A percentile compares a stretch with the other conserved stretches of the same genome.
Conservation (phyloP, 495 filamentous ascomycete genomes). For the Hyaloscypha bicolor region DNA sequence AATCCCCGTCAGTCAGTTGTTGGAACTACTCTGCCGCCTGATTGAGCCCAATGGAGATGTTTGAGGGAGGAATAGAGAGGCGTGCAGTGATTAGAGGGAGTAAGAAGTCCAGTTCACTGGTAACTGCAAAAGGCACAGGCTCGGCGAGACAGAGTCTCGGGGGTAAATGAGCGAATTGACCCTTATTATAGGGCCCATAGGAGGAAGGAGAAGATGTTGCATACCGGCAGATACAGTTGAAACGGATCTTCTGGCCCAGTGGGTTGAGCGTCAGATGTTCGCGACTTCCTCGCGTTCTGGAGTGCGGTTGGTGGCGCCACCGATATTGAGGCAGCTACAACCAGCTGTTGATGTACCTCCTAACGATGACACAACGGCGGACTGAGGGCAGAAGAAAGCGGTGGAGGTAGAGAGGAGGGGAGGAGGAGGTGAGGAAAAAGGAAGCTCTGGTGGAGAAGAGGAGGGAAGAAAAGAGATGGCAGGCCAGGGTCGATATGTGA, state of each 20-base stretch:
- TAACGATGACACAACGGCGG: background rate
- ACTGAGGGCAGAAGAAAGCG: background rate
- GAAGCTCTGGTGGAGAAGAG: conserved; percentile 2
- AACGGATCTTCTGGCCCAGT: background rate
- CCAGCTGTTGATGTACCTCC: background rate
- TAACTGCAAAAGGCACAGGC: background rate
- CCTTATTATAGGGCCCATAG: conserved; percentile 7
- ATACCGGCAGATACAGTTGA: conserved; percentile 1
- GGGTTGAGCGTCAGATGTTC: background rate
- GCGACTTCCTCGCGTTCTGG: background rate
- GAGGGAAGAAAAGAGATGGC: conserved; percentile 2
- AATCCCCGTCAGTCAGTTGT: background rate
- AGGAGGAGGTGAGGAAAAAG: background rate
- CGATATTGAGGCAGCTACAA: conserved; percentile 1
- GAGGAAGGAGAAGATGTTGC: background rate
- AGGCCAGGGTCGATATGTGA: background rate
- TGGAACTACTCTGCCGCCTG: background rate
- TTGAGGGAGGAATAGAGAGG: background rate
- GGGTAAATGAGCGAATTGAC: conserved; percentile 24
- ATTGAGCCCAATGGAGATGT: background rate
- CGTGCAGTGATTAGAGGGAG: background rate
- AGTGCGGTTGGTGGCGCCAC: background rate
- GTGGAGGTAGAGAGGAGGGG: background rate
- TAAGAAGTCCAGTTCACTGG: background rate
- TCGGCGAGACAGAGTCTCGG: conserved; percentile 11